Conservation (phyloP, 345 rosid genomes). For the Lenwebbia sp. region DNA sequence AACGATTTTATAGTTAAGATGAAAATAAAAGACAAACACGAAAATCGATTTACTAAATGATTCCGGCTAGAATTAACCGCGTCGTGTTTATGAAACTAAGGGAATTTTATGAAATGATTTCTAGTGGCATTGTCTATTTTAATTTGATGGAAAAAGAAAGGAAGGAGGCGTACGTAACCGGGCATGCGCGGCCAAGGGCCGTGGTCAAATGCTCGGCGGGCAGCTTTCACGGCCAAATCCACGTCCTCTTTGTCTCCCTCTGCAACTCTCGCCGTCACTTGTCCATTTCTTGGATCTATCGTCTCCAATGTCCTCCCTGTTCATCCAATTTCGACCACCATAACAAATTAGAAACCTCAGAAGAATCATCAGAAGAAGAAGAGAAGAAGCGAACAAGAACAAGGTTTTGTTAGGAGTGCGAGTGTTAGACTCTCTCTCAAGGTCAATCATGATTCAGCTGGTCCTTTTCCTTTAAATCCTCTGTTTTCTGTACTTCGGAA, state of each 20-base stretch:
- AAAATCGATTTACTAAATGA: background rate
- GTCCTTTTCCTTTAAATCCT: background rate
- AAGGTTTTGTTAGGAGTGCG: background rate
- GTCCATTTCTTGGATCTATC: conserved; percentile 43
- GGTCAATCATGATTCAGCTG: background rate
- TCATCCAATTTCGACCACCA: background rate
- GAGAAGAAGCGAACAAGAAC: too few species aligned
- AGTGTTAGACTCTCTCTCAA: background rate
- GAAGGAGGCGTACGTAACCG: conserved; percentile 33
- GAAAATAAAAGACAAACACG: background rate
- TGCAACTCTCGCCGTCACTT: conserved; percentile 28
- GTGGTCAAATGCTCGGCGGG: conserved; percentile 49
- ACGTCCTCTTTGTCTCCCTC: conserved; percentile 54
- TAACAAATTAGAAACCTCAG: background rate
- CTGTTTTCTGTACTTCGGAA: background rate
- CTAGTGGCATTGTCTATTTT: background rate
- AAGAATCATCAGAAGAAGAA: too few species aligned
- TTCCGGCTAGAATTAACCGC: background rate
- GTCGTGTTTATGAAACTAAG: background rate
- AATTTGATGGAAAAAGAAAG: background rate
- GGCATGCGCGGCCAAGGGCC: conserved; percentile 67
- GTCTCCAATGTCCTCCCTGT: conserved; percentile 48
- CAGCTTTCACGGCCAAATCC: conserved; percentile 52
- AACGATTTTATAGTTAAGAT: background rate
- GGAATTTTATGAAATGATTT: background rate